Conservation (phyloP, 1,284 basidiomycete genomes). For the Melampsora medusae region DNA sequence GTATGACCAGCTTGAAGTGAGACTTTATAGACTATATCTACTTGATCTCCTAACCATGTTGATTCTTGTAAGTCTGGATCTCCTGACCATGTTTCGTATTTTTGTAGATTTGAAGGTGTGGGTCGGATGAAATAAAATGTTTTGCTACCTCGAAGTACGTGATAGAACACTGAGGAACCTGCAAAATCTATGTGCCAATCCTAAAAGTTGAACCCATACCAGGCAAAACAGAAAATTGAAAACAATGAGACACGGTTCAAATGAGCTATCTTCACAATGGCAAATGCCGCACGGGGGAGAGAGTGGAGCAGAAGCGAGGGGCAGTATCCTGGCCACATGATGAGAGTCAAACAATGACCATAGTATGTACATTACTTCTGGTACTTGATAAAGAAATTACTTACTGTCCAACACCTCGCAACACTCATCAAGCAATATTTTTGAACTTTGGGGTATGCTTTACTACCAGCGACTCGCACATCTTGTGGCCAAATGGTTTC, state of each 20-base stretch:
- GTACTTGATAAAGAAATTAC: constrained; percentile 49
- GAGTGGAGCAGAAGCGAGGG: not conserved
- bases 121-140: constrained; percentile 93
- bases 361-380: constrained; percentile 47
- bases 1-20: constrained; percentile 51
- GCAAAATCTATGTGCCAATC: constrained; percentile 98
- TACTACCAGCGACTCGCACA: constrained; percentile 48
- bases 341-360: constrained; percentile 49
- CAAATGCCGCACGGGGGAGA: not conserved
- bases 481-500: constrained; percentile 81
- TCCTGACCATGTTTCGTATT: constrained; percentile 84
- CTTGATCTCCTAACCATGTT: constrained; percentile 86
- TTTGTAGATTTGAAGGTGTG: constrained; percentile 79
- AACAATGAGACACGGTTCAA: constrained; percentile 5
- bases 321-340: not conserved
- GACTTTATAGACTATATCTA: constrained; percentile 82
- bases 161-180: constrained; percentile 87
- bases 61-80: constrained; percentile 74
- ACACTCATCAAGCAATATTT: constrained; percentile 93
- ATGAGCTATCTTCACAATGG: constrained; percentile 3
- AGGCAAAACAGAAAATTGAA: not conserved
- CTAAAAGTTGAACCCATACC: constrained; percentile 56
- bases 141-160: constrained; percentile 58
- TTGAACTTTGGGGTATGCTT: constrained; percentile 83
- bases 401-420: constrained; percentile 80